Conservation (phyloP, 129 eudicot genomes). For the Lonicera japonica region DNA sequence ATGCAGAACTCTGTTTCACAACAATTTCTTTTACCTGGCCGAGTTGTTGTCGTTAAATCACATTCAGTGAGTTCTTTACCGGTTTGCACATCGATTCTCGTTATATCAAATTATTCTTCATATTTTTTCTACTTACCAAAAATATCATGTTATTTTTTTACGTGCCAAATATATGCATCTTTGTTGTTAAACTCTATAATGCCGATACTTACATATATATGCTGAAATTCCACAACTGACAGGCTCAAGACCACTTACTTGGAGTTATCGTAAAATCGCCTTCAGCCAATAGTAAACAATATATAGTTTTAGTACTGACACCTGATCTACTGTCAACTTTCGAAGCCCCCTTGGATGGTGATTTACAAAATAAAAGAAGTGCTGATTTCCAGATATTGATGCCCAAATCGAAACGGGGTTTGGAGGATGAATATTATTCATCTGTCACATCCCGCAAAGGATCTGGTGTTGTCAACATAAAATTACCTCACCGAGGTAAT, state of each 20-base stretch:
- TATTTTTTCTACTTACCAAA: too few relatives aligned
- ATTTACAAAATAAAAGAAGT: constrained; percentile 26
- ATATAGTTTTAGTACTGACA: constrained; percentile 75
- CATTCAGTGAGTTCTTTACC: constrained; percentile 58
- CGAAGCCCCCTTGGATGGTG: constrained; percentile 28
- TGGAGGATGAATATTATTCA: constrained; percentile 84
- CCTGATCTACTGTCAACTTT: constrained; percentile 56
- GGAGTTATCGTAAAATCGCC: constrained; percentile 82
- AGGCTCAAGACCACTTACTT: constrained; percentile 91
- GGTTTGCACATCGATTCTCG: neutral
- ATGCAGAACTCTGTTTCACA: constrained; percentile 61
- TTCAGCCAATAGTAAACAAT: constrained; percentile 54
- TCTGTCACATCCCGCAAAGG: constrained; percentile 70
- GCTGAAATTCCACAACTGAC: constrained; percentile 10
- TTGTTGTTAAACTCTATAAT: neutral
- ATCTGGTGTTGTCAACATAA: constrained; percentile 62
- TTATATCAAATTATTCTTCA: neutral
- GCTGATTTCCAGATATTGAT: constrained; percentile 50
- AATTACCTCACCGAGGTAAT: constrained; percentile 73
- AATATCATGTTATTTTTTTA: neutral
- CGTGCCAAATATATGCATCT: neutral
- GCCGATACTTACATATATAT: constrained; percentile 5
- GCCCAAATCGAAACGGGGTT: constrained; percentile 82
- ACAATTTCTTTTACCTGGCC: constrained; percentile 65
- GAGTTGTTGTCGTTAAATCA: constrained; percentile 89